A percentile compares a stretch with the other conserved stretches of the same genome.
These are phyloP conservation scores for Inga laurina DNA, from an alignment of 306 rosid genomes.

Conservation along the genomic window DNA sequence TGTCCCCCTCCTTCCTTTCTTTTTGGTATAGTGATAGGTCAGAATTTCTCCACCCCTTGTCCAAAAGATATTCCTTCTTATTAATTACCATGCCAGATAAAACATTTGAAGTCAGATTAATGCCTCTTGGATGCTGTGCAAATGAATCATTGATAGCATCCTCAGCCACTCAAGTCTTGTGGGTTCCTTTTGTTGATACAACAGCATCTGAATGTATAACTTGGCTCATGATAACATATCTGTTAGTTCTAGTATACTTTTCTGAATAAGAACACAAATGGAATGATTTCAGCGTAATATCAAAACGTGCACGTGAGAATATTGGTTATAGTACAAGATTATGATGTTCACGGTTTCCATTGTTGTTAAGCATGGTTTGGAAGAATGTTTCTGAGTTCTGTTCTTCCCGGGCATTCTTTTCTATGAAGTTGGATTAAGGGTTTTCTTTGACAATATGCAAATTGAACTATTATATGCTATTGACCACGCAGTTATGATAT, in stretches of 20 bases:
- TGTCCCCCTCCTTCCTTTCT: not conserved
- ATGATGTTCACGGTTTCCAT: not conserved
- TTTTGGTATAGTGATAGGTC: not conserved
- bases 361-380: not conserved
- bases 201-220: not conserved
- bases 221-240: not conserved
- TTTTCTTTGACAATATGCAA: not conserved
- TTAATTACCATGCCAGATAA: not conserved
- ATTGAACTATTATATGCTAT: not conserved
- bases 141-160: not conserved
- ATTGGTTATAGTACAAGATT: not conserved
- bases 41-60: not conserved
- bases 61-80: not conserved
- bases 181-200: not conserved
- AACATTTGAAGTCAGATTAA: not conserved
- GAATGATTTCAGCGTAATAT: not conserved
- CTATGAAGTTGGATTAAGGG: not conserved
- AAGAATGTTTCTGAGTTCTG: not conserved
- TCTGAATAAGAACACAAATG: not conserved
- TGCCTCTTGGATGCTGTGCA: not conserved
- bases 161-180: not conserved
- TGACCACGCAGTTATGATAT: conserved; percentile 59
- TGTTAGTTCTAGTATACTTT: not conserved
- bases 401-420: conserved; percentile 1
- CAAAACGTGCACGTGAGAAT: not conserved